These are phyloP conservation scores for Phytophthora brassicae DNA, from an alignment of 352 stramenopile genomes.

Conservation along the genomic window DNA sequence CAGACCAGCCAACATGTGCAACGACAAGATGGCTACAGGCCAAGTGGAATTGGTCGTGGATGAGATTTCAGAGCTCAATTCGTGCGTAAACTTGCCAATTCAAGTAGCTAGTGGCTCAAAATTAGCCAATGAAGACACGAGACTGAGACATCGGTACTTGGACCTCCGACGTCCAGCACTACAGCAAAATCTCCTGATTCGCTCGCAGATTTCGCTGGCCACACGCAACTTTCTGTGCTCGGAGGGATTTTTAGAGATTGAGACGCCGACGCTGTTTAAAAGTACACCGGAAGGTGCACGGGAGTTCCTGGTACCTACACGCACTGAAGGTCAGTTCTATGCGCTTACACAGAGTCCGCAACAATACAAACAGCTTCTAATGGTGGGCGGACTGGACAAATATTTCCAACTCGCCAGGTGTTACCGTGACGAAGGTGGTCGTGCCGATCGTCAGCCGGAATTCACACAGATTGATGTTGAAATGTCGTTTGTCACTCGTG, in stretches of 20 bases:
- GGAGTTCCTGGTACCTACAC: conserved; percentile 86
- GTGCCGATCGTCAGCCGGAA: conserved; percentile 88
- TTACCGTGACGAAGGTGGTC: conserved; percentile 88
- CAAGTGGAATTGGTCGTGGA: conserved; percentile 76
- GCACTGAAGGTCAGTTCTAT: conserved; percentile 75
- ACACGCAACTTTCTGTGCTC: conserved; percentile 70
- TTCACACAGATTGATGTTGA: conserved; percentile 93
- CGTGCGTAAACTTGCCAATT: conserved; percentile 54
- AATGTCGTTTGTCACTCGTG: conserved; percentile 81
- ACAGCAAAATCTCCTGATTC: conserved; percentile 81
- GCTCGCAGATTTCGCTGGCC: conserved; percentile 69
- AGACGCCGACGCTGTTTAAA: conserved; percentile 90
- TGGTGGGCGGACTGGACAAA: conserved; percentile 84
- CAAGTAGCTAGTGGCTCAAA: conserved; percentile 60
- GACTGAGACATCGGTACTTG: conserved; percentile 78
- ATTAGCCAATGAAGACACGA: conserved; percentile 70
- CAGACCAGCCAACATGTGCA: conserved; percentile 65
- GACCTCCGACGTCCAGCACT: conserved; percentile 73
- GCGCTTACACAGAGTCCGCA: conserved; percentile 90
- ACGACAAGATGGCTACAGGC: conserved; percentile 71
- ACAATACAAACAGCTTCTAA: conserved; percentile 92
- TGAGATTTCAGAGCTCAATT: conserved; percentile 60
- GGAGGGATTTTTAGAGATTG: conserved; percentile 84
- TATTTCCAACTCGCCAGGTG: conserved; percentile 92
- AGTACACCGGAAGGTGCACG: conserved; percentile 84